phyloP scores from a whole-genome alignment of 2,329 filamentous ascomycete genomes.

The Pseudocercospora fuligena region DNA sequence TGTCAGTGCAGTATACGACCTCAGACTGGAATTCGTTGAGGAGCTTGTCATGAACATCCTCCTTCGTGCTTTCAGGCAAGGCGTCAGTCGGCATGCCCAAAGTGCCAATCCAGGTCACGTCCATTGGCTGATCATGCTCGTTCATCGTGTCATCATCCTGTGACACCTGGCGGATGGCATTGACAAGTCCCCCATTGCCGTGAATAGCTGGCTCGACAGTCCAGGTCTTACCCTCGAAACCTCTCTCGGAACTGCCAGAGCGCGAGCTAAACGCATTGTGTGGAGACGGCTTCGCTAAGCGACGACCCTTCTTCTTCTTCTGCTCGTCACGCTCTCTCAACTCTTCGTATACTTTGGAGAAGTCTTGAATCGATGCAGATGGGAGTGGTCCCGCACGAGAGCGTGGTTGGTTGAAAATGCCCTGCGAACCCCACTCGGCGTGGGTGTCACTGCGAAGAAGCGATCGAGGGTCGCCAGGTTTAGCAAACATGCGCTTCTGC shows the following conservation, averaged over 20 bases:
- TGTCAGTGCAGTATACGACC: conserved; percentile 84
- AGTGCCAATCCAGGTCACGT: conserved; percentile 90
- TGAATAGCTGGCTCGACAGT: conserved; percentile 82
- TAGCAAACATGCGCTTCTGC: conserved; percentile 59
- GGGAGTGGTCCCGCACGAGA: conserved; percentile 76
- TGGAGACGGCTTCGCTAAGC: conserved; percentile 32
- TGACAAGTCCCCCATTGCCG: conserved; percentile 89
- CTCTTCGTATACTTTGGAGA: conserved; percentile 56
- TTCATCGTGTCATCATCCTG: conserved; percentile 19
- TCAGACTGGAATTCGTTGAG: conserved; percentile 82
- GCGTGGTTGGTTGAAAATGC: conserved; percentile 74
- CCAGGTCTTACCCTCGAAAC: conserved; percentile 79
- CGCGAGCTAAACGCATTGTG: conserved; percentile 33
- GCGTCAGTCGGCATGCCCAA: conserved; percentile 93
- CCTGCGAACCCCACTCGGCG: conserved; percentile 72
- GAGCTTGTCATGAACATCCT: conserved; percentile 81
- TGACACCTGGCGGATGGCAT: conserved; percentile 79
- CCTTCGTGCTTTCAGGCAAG: conserved; percentile 74
- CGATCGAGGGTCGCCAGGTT: conserved; percentile 53
- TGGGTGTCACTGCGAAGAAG: conserved; percentile 75
- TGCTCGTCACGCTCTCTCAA: conserved; percentile 31
- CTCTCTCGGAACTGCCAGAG: conserved; percentile 45
- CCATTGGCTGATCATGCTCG: conserved; percentile 67
- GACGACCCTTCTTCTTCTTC: conserved; percentile 15
- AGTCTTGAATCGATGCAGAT: conserved; percentile 75